Percentiles rank a stretch among this genome's conserved stretches.
Evolutionary conservation across 2,329 filamentous ascomycete species (phyloP).

Genomic region (Drechslerella coelobrocha): DNA sequence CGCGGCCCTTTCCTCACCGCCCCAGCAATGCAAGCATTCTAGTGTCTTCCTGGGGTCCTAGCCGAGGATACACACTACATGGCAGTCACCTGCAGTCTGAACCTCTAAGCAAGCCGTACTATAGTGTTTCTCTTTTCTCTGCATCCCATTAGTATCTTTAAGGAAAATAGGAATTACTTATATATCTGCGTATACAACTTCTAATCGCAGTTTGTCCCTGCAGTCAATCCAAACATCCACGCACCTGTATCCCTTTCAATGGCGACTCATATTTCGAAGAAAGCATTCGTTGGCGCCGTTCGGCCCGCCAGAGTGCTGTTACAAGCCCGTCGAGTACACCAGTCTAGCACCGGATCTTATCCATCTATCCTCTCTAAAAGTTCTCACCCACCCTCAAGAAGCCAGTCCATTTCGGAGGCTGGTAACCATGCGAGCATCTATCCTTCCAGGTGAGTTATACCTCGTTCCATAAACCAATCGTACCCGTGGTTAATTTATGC

Average conservation of each 20-base stretch:
- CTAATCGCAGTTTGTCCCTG: no score
- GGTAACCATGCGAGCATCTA: constrained; percentile 10
- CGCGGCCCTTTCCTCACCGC: no score
- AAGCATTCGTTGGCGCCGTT: constrained; percentile 2
- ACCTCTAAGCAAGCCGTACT: no score
- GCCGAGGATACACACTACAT: no score
- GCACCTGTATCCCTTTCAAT: neutral
- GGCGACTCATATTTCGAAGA: neutral
- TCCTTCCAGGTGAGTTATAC: constrained; percentile 18
- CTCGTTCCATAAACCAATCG: constrained; percentile 1
- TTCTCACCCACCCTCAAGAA: constrained; percentile 21
- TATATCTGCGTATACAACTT: no score
- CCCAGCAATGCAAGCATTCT: no score
- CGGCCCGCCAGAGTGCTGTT: neutral
- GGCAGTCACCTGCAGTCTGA: no score
- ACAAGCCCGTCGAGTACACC: constrained; percentile 25
- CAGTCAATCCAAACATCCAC: no score
- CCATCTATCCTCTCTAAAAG: constrained; percentile 34
- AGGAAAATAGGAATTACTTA: no score
- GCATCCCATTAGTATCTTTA: no score
- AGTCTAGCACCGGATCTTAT: constrained; percentile 10
- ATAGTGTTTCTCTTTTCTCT: no score
- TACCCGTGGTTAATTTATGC: neutral
- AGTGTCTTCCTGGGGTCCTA: no score
- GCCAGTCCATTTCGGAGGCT: constrained; percentile 18